Evolutionary conservation across 2,329 filamentous ascomycete genomes (phyloP), one percentile per base, ranked within the genome.

Genomic region (Hymenoscyphus infarciens): DNA sequence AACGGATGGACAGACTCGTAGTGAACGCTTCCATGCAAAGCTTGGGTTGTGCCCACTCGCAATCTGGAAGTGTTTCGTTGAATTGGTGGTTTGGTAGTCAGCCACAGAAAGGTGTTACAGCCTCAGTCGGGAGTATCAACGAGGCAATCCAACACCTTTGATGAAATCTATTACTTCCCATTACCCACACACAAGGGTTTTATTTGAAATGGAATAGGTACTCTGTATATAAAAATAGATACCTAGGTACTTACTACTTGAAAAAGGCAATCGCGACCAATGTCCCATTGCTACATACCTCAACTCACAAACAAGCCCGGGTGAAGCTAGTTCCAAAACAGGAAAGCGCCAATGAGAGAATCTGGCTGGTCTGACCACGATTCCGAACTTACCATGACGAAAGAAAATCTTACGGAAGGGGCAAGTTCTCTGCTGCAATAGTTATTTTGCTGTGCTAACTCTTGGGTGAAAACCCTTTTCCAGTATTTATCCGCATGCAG

Each of bases 321-420:
- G 35, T 33, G 29, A 56, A 56, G 56, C 56, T 57, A 57, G 56
- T 19, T 31, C 56, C 25, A 39, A 57, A 57, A 57, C 31, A 57
- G 56, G 33, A 57, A 57, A 57, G 56, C 56, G 56, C 56, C 22
- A 25, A 13, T 22, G 45, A 25, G 19, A 52, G 22, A 25, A 52
- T 22, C 19, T 42, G 7, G 19, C 19, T 33, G 25, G n/a, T 56
- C 53, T 31, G 31, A 27, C 31, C 53, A 56, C 29, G 29, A 56
- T 56, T 56, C 27, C 11, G 16, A 35, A 56, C 22, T 45, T 52
- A 3, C 19, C 45, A 52, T 52, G 45, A 52, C 45, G 45, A 52
- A 16, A 16, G 35, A 38, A 38, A 16, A 16, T 16, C 35, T 38
- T 52, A 22, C 19, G 19, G 45, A 31, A 31, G 29, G 29, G 5